A percentile compares a stretch with the other conserved stretches of the same genome.
Conservation (phyloP, 805 yeast genomes). For the Candida adriatica region DNA sequence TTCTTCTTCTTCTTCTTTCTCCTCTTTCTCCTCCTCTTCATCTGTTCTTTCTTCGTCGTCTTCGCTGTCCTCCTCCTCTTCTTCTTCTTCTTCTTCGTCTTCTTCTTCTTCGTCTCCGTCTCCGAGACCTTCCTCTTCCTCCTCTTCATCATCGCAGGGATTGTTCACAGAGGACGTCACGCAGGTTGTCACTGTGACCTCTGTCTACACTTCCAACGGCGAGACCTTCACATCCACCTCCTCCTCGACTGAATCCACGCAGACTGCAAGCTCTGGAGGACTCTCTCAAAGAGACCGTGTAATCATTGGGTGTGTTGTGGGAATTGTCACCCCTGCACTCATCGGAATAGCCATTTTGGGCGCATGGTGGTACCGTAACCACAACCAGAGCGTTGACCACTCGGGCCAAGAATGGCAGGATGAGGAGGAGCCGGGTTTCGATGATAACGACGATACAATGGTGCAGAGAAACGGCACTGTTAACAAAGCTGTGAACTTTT, state of each 20-base stretch:
- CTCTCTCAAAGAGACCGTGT: conserved; percentile 44
- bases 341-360: conserved; percentile 11
- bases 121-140: conserved; percentile 8
- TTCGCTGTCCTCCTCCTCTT: conserved; percentile 7
- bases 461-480: conserved; percentile 11
- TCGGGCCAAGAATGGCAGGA: conserved; percentile 24
- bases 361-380: conserved; percentile 16
- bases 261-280: conserved; percentile 27
- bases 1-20: not conserved
- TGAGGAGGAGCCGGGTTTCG: conserved; percentile 9
- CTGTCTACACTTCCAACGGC: conserved; percentile 14
- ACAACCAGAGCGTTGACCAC: conserved; percentile 14
- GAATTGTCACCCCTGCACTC: conserved; percentile 59
- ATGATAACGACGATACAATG: conserved; percentile 7
- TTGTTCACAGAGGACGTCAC: conserved; percentile 9
- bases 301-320: conserved; percentile 64
- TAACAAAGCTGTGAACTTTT: conserved; percentile 22
- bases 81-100: conserved; percentile 4
- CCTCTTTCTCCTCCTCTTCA: conserved; percentile 6
- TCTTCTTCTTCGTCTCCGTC: conserved; percentile 6
- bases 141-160: not conserved
- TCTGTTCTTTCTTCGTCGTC: conserved; percentile 9
- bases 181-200: conserved; percentile 11
- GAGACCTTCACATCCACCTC: conserved; percentile 9
- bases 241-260: conserved; percentile 12